phyloP scores from a whole-genome alignment of 306 rosid species.

The Lablab purpureus region DNA sequence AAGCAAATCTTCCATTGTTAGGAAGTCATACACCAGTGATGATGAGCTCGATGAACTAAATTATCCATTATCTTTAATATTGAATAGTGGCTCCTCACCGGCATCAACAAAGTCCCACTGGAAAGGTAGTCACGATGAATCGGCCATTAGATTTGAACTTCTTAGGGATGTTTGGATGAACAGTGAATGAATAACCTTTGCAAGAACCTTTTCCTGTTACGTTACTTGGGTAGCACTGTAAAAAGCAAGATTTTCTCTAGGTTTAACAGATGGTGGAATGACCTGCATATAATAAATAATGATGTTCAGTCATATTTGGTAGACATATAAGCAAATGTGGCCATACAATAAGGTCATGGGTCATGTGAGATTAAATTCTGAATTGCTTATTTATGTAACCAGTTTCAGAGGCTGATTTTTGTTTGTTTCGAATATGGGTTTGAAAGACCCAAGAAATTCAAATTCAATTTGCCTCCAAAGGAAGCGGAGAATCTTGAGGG shows the following conservation, averaged over 20 bases:
- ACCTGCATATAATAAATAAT: conserved; percentile 47
- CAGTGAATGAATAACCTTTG: conserved; percentile 56
- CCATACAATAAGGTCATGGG: not conserved
- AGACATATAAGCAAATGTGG: too few relatives aligned
- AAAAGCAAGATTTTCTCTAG: conserved; percentile 8
- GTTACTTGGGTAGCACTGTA: conserved; percentile 2
- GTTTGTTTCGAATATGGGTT: conserved; percentile 2
- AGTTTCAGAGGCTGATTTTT: not conserved
- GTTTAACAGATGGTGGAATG: conserved; percentile 17
- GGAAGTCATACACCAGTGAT: conserved; percentile 92
- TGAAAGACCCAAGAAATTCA: conserved; percentile 3
- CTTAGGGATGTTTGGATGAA: conserved; percentile 87
- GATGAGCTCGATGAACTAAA: conserved; percentile 92
- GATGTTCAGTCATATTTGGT: not conserved
- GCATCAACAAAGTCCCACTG: conserved; percentile 54
- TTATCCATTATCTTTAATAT: conserved; percentile 76
- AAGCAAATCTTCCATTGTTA: conserved; percentile 77
- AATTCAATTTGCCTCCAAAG: not conserved
- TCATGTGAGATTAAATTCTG: not conserved
- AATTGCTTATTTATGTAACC: not conserved
- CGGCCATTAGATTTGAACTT: conserved; percentile 79
- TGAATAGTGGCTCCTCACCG: conserved; percentile 50
- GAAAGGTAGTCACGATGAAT: conserved; percentile 55
- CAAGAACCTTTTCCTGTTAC: conserved; percentile 19
- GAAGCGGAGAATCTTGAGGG: not conserved